Evolutionary conservation across 768 basidiomycete species (phyloP).

Genomic region (Boletus sp.): DNA sequence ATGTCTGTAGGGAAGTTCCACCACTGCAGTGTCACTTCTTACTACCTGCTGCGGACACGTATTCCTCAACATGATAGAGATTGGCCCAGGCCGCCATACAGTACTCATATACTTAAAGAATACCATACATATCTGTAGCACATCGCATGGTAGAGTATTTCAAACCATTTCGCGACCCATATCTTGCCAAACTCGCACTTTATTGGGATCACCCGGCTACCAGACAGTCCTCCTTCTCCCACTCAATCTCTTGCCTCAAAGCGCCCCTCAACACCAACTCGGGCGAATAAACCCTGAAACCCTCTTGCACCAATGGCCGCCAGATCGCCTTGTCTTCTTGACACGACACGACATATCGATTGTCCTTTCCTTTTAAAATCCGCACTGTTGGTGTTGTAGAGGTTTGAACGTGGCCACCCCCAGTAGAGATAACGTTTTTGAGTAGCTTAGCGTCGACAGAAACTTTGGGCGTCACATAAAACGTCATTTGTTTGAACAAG

Average conservation of each 20-base stretch:
- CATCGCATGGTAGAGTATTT: not conserved
- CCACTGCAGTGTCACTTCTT: no score
- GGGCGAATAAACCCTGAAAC: slow-evolving; percentile 60
- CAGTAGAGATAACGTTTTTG: slow-evolving; percentile 64
- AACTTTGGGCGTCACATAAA: slow-evolving; percentile 75
- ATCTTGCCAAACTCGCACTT: not conserved
- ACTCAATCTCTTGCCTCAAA: slow-evolving; percentile 65
- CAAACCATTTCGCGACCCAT: not conserved
- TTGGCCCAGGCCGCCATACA: no score
- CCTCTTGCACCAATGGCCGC: slow-evolving; percentile 53
- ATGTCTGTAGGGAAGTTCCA: no score
- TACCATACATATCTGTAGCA: not conserved
- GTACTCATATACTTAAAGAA: no score
- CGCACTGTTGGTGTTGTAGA: slow-evolving; percentile 52
- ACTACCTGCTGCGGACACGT: no score
- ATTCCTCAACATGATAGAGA: no score
- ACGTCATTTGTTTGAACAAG: slow-evolving; percentile 61
- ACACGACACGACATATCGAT: slow-evolving; percentile 68
- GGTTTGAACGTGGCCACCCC: slow-evolving; percentile 68
- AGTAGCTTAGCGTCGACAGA: slow-evolving; percentile 57
- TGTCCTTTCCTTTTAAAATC: slow-evolving; percentile 46
- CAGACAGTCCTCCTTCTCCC: slow-evolving; percentile 44
- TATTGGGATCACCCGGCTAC: slow-evolving; percentile 5
- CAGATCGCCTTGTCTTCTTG: slow-evolving; percentile 63
- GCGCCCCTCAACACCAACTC: slow-evolving; percentile 67